Base-by-base conservation (phyloP, 768 basidiomycete genomes). In the Suillus ampliporus region DNA sequence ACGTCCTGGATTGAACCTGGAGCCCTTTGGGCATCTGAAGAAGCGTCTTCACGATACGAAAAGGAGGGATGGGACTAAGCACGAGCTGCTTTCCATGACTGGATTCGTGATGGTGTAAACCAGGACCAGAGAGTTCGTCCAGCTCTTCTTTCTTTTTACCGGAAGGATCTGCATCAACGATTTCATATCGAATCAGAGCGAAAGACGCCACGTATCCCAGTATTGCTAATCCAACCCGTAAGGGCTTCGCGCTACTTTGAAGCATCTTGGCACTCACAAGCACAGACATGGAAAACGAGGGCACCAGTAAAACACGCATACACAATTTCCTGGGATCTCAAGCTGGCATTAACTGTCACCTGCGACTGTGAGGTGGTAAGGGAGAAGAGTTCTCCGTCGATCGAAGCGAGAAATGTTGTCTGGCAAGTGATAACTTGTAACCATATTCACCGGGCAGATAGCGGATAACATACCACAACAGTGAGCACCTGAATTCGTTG, bases 231-330 rank as follows among this genome's bases (percentile, higher is more conserved):
- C 28, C 9, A 9, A 4, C n/a, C 43, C 9, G n/a, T 44, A 44
- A 44, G 43, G 19, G n/a, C n/a, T 8, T 44, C 43, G 43, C n/a
- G n/a, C n/a, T 44, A n/a, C 44, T 11, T 15, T 15, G 19, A 57
- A 44, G 10, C 2, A 43, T 21, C 43, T 23, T 46, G 41, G 40
- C 15, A 66, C 74, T n/a, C 43, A 72, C 74, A 10, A 56, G 72
- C 69, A 64, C 66, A 72, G 15, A 75, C 53, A 23, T 76, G 74
- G 52, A 75, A 71, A 38, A 76, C 58, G 46, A 74, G 54, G 21
- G 74, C 72, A 6, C 74, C 74, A 7, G 71, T 56, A 50, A 75
- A 71, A 58, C 71, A 71, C 14, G 67, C 35, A 65, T 76, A 76
- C 28, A 76, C 59, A 15, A 74, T 31, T 21, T 74, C 66, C 43